phyloP scores from a whole-genome alignment of 805 yeast genomes.

The Wickerhamiella brachini region DNA sequence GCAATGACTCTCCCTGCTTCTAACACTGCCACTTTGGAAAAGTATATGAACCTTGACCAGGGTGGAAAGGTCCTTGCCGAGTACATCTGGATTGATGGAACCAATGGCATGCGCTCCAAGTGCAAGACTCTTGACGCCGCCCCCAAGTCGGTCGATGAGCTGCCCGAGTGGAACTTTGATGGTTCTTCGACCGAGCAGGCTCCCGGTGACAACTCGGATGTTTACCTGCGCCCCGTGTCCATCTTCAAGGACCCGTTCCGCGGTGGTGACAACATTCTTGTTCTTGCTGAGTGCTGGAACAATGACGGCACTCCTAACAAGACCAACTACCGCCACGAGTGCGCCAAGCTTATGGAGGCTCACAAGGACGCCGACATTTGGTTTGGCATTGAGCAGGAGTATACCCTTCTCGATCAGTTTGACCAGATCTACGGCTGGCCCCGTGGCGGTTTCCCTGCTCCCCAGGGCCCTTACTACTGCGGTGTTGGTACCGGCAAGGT shows the following conservation, averaged over 20 bases:
- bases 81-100: conserved; percentile 94
- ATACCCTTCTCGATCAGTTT: conserved; percentile 84
- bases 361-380: conserved; percentile 75
- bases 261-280: conserved; percentile 92
- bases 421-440: conserved; percentile 97
- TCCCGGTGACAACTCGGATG: conserved; percentile 93
- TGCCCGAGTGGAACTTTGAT: conserved; percentile 99
- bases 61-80: conserved; percentile 83
- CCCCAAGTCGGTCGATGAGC: conserved; percentile 62
- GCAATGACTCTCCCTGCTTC: conserved; percentile 9
- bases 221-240: conserved; percentile 90
- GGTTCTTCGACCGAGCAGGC: conserved; percentile 99
- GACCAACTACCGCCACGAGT: conserved; percentile 95
- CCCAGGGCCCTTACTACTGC: conserved; percentile 99
- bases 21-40: conserved; percentile 64
- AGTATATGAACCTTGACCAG: conserved; percentile 75
- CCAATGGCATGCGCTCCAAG: conserved; percentile 84
- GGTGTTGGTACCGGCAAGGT: conserved; percentile 99
- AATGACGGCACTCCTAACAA: conserved; percentile 98
- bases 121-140: conserved; percentile 69
- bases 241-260: conserved; percentile 95
- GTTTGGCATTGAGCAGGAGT: conserved; percentile 99
- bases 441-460: conserved; percentile 98
- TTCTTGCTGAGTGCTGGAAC: conserved; percentile 93
- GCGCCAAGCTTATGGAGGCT: conserved; percentile 87